phyloP scores from a whole-genome alignment of 2,329 filamentous ascomycete species.

The Parastagonospora nodorum region DNA sequence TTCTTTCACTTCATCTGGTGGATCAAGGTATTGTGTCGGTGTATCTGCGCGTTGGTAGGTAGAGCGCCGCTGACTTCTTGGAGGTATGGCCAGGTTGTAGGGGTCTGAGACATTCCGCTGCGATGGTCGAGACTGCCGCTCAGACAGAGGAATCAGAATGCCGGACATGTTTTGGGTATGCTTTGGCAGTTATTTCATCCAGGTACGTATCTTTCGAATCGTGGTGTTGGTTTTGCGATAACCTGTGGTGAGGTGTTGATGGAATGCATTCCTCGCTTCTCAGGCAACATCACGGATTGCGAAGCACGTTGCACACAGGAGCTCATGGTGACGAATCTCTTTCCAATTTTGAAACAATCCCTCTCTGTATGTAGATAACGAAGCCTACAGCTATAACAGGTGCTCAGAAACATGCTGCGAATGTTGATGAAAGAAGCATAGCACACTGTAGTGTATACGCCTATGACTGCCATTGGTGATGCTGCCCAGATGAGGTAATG shows the following conservation, averaged over 20 bases:
- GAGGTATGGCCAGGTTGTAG: conserved; percentile 21
- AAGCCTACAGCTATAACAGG: too few relatives aligned
- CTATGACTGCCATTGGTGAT: too few relatives aligned
- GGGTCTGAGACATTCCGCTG: conserved; percentile 18
- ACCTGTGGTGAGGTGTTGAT: background rate
- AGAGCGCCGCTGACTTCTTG: conserved; percentile 1
- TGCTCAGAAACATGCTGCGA: too few relatives aligned
- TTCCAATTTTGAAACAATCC: too few relatives aligned
- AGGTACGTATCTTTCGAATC: background rate
- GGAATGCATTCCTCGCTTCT: conserved; percentile 4
- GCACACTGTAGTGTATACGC: too few relatives aligned
- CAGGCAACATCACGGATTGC: background rate
- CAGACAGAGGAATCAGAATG: too few relatives aligned
- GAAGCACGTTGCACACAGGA: background rate
- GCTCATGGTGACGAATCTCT: too few relatives aligned
- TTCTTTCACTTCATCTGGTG: background rate
- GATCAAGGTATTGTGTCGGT: background rate
- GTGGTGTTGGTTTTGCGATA: background rate
- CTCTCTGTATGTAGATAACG: too few relatives aligned
- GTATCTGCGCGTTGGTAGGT: conserved; percentile 1
- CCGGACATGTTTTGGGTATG: background rate
- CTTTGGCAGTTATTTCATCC: too few relatives aligned
- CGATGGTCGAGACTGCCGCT: background rate
- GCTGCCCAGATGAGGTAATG: too few relatives aligned
- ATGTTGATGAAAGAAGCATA: too few relatives aligned